Conservation (phyloP, 768 basidiomycete species). For the Mycena rebaudengoi region DNA sequence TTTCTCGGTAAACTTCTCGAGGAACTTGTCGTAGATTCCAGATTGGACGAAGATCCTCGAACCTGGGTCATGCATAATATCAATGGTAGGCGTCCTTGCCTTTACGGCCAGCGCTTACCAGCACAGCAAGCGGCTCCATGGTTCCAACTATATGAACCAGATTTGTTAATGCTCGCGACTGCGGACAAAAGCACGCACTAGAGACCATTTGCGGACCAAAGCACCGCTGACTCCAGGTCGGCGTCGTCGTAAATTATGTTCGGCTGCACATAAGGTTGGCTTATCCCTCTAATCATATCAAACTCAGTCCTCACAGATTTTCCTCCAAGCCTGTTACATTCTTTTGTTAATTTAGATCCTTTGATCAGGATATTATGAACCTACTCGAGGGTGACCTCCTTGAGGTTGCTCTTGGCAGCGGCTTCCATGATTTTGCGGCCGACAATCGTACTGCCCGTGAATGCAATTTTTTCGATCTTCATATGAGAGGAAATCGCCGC, state of each 20-base stretch:
- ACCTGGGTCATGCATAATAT: conserved; percentile 53
- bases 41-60: conserved; percentile 67
- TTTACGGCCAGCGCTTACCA: no score
- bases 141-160: conserved; percentile 23
- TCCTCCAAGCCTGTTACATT: conserved; percentile 74
- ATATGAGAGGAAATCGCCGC: conserved; percentile 75
- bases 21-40: conserved; percentile 64
- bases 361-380: neutral
- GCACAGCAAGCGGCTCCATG: conserved; percentile 18
- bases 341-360: no score
- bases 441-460: conserved; percentile 75
- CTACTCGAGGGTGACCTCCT: conserved; percentile 70
- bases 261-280: no score
- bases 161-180: neutral
- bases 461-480: conserved; percentile 77
- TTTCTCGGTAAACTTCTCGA: conserved; percentile 50
- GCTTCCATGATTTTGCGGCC: conserved; percentile 73
- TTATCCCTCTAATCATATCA: no score
- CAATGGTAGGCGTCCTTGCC: neutral
- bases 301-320: no score
- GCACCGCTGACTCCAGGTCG: conserved; percentile 64
- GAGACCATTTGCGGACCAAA: conserved; percentile 67
- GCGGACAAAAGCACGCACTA: conserved; percentile 48
- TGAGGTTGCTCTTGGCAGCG: conserved; percentile 70
- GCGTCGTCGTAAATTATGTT: conserved; percentile 71